Base-by-base conservation (phyloP, 2,329 filamentous ascomycete species). In the Fusarium compactum region DNA sequence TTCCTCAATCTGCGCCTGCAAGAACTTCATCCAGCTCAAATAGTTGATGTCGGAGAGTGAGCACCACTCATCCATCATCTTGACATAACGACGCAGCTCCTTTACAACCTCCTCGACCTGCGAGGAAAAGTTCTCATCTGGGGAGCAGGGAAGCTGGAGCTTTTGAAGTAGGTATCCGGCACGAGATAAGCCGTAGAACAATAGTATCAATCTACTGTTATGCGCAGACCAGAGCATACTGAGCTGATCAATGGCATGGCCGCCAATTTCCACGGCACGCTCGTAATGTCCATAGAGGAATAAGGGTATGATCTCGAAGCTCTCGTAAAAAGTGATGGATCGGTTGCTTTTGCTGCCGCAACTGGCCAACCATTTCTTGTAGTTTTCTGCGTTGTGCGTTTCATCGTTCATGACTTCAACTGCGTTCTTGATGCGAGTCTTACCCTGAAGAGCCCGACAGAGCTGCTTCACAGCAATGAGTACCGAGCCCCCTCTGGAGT, bases 371-470 rank as follows among this genome's bases (percentile, higher is more conserved):
- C 88, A 92, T 48, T 79, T 85, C 85, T 85, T 90, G 79, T 91
- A 91, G 3, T 79, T 78, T 3, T 78, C 70, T 2, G 87, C 84
- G 58, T 87, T 85, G 74, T 95, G 92, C 46, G 88, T 84, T n/a
- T 88, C 83, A 70, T 95, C 92, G 43, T 85, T 87, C 82, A 95
- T 86, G 14, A 94, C 84, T 20, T 85, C 82, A 0, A 83, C 75
- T 1, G 89, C 80, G 12, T 85, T 81, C 14, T 81, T 78, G 5
- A 80, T 80, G 14, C 80, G 79, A 1, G 92, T 95, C 78, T 94
- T 95, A 57, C 92, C 92, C 76, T 94, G 91, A 22, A 95, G 80
- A 24, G 92, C 91, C 51, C 91, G 87, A 53, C 86, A 87, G 25
- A 87, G 85, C 76, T 95, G 92, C 52, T 90, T 83, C 6, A 91